phyloP scores from a whole-genome alignment of 208 protist species.

The Leishmania tarentolae region DNA sequence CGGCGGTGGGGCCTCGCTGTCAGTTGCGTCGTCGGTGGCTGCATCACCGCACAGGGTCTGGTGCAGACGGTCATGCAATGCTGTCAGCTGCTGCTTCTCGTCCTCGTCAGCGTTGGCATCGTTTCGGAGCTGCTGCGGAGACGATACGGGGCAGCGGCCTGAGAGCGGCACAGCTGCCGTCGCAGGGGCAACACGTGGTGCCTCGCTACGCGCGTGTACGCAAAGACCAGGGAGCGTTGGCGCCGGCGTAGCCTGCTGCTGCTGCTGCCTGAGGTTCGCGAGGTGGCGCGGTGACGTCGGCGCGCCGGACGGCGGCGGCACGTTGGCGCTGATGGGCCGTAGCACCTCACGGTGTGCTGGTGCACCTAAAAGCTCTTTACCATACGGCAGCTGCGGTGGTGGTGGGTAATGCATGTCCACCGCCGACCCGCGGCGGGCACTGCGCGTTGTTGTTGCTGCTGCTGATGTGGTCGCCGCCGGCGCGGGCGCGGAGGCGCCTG shows the following conservation, averaged over 20 bases:
- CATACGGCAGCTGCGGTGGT: conserved; percentile 2
- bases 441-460: conserved; percentile 9
- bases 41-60: conserved; percentile 49
- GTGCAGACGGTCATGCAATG: conserved; percentile 69
- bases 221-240: conserved; percentile 4
- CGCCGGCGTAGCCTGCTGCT: conserved; percentile 4
- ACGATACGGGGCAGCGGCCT: conserved; percentile 12
- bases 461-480: background rate
- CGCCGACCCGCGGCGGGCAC: conserved; percentile 12
- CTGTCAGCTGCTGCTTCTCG: conserved; percentile 56
- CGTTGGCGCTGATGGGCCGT: conserved; percentile 53
- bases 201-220: conserved; percentile 16
- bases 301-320: conserved; percentile 21
- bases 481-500: conserved; percentile 16
- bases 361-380: conserved; percentile 11
- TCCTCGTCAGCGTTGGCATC: conserved; percentile 35
- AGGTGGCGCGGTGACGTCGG: conserved; percentile 27
- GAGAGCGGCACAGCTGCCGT: conserved; percentile 16
- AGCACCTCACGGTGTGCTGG: conserved; percentile 49
- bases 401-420: conserved; percentile 27
- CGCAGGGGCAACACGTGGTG: conserved; percentile 5
- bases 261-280: conserved; percentile 14
- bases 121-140: conserved; percentile 5
- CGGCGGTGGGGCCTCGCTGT: conserved; percentile 33
- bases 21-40: conserved; percentile 7